A percentile compares a stretch with the other conserved stretches of the same genome.
Conservation (phyloP, 2,329 filamentous ascomycete genomes). For the Phoma herbarum region DNA sequence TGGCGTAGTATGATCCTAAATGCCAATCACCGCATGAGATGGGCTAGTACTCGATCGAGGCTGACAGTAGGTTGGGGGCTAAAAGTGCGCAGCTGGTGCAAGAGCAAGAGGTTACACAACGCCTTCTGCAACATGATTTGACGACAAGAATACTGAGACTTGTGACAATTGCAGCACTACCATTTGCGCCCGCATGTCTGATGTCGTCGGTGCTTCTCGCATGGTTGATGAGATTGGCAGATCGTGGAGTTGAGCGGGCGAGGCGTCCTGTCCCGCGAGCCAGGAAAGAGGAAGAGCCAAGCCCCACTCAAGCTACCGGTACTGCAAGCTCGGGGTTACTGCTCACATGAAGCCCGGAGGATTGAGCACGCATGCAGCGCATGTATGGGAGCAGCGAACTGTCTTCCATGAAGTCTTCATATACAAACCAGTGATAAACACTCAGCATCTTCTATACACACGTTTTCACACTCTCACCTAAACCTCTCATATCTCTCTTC, state of each 20-base stretch:
- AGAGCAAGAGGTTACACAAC: neutral
- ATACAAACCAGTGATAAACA: neutral
- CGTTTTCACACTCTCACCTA: constrained; percentile 45
- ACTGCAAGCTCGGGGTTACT: too few relatives aligned
- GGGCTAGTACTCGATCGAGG: neutral
- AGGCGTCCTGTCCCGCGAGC: neutral
- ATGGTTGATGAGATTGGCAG: neutral
- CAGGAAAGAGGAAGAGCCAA: neutral
- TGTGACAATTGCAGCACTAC: too few relatives aligned
- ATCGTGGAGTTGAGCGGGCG: neutral
- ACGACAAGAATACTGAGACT: too few relatives aligned
- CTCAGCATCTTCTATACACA: too few relatives aligned
- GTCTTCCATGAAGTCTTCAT: too few relatives aligned
- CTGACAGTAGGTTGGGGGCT: neutral
- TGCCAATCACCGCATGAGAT: neutral
- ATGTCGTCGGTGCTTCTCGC: neutral
- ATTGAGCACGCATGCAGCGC: too few relatives aligned
- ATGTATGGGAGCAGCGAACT: too few relatives aligned
- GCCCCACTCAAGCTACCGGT: neutral
- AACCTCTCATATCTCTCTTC: constrained; percentile 65
- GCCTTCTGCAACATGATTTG: neutral
- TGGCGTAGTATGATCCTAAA: neutral
- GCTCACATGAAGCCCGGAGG: too few relatives aligned
- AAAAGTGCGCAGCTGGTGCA: neutral
- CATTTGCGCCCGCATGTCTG: too few relatives aligned